Base-by-base conservation (phyloP, 2,329 filamentous ascomycete species). In the Stemphylium vesicarium region DNA sequence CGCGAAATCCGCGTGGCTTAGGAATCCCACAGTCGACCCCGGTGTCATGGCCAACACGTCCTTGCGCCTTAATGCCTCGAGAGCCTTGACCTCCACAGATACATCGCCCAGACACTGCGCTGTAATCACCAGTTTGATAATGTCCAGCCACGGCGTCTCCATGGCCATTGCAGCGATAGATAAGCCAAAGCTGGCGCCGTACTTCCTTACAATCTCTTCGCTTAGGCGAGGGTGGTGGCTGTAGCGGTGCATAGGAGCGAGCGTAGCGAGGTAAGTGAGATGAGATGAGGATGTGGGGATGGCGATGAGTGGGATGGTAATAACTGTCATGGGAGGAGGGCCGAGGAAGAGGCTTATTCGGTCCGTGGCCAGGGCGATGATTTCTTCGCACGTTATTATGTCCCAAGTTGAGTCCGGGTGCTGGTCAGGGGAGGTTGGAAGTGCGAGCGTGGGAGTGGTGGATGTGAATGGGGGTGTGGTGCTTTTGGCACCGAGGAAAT, bases 111-210 rank as follows among this genome's bases (percentile, higher is more conserved):
- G 24, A 1, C 18, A 12, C 16, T 56, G 39, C 2, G 53, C 49
- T 7, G 53, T 45, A 8, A 43, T 39, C 2, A 39, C 38, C 15
- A 56, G 44, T 26, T 42, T 39, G 22, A 56, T 56, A 24, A 56
- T 40, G 12, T 38, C 44, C 15, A 39, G 32, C 49, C 49, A 53
- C 4, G 49, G 35, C 5, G 11, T 16, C 18, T 35, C 37, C 13
- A 41, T 48, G 2, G 44, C 49, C 6, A 56, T 44, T 6, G 33
- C 29, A 18, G 45, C 39, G 15, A 22, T 20, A 2, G 33, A 31
- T 15, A 15, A 36, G 26, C 22, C 31, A 4, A 36, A 15, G 8
- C n/a, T 13, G 9, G 29, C 24, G 15, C 46, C 16, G 16, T 57
- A 54, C 3, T 2, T 24, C 4, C 13, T 32, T 7, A 48, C n/a